Evolutionary conservation across 371 early-diverging fungal species (phyloP).

Genomic region (Chytridium lagenaria): DNA sequence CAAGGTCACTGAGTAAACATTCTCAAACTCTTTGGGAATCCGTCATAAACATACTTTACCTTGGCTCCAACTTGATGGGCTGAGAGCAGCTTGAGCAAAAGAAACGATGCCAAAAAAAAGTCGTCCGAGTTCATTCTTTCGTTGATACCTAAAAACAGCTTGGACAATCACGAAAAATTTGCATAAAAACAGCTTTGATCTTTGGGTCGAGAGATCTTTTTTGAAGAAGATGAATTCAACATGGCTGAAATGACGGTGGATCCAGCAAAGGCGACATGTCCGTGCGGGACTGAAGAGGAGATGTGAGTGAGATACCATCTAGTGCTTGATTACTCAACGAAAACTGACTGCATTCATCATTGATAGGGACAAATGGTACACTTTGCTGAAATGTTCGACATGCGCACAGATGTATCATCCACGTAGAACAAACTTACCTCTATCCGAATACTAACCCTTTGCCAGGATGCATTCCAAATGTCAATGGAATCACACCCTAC

Average conservation of each 20-base stretch:
- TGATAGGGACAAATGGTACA: not conserved
- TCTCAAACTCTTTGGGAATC: no score
- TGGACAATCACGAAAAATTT: not conserved
- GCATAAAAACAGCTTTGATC: no score
- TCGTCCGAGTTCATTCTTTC: slow-evolving; percentile 1
- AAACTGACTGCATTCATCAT: not conserved
- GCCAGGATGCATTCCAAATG: slow-evolving; percentile 16
- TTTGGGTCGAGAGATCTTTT: not conserved
- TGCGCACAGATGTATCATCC: slow-evolving; percentile 6
- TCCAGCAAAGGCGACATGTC: not conserved
- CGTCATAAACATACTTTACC: no score
- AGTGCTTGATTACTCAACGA: no score
- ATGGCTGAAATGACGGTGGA: not conserved
- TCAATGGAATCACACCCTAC: not conserved
- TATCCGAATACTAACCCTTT: not conserved
- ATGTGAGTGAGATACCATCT: not conserved
- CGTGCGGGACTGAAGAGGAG: slow-evolving; percentile 5
- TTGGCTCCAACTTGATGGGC: slow-evolving; percentile 39
- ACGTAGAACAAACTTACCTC: not conserved
- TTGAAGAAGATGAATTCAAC: not conserved
- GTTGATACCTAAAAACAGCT: not conserved
- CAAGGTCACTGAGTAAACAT: not conserved
- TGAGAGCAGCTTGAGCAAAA: slow-evolving; percentile 38
- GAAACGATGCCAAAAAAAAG: slow-evolving; percentile 22
- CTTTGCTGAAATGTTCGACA: not conserved